These are phyloP conservation scores for Paraphaeosphaeria minitans DNA, from an alignment of 2,329 filamentous ascomycete species.

Conservation along the genomic window DNA sequence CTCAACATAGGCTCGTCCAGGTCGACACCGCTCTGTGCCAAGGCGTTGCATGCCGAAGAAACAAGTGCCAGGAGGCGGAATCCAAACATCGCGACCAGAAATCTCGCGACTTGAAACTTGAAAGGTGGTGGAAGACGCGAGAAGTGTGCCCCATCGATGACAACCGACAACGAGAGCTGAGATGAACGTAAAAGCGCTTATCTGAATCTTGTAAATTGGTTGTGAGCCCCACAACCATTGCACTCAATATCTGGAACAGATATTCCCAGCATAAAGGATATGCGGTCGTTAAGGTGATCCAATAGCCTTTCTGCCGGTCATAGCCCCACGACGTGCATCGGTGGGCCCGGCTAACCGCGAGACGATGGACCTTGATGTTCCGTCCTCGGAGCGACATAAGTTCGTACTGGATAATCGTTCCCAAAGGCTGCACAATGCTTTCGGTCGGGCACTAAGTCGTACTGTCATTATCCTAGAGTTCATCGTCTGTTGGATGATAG, in stretches of 20 bases:
- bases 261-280: not conserved
- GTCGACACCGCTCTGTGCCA: constrained; percentile 22
- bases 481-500: too few species aligned
- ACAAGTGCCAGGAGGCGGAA: constrained; percentile 4
- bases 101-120: not conserved
- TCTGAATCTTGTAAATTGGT: not conserved
- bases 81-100: constrained; percentile 7
- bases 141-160: not conserved
- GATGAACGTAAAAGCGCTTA: not conserved
- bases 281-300: not conserved
- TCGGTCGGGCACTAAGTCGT: too few species aligned
- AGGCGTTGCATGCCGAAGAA: not conserved
- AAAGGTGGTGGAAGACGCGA: not conserved
- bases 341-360: not conserved
- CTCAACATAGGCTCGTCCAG: constrained; percentile 25
- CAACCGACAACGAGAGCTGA: not conserved
- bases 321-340: not conserved
- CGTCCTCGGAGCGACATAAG: too few species aligned
- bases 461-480: too few species aligned
- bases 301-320: constrained; percentile 7
- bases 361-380: too few species aligned
- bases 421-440: too few species aligned
- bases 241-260: not conserved
- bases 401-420: too few species aligned
- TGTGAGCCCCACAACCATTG: not conserved